These are phyloP conservation scores for Aureobasidium uvarum DNA, from an alignment of 2,329 filamentous ascomycete species.

Conservation along the genomic window DNA sequence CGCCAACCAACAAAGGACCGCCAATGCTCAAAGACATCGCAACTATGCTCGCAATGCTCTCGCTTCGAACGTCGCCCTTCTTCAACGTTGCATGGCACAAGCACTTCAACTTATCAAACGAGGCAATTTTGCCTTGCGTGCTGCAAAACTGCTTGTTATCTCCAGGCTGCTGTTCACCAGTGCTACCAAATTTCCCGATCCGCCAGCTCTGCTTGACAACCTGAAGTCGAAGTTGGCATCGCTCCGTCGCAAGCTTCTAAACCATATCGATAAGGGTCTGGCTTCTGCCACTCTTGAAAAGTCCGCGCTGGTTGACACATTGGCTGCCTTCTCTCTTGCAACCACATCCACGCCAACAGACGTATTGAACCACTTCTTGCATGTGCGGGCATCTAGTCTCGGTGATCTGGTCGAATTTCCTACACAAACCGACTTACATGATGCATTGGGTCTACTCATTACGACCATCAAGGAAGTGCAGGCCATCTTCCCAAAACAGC, in stretches of 20 bases:
- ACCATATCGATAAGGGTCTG: constrained; percentile 59
- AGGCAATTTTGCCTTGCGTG: constrained; percentile 52
- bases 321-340: constrained; percentile 78
- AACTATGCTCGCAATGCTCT: constrained; percentile 38
- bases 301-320: constrained; percentile 62
- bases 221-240: constrained; percentile 63
- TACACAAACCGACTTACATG: constrained; percentile 56
- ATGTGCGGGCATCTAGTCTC: constrained; percentile 68
- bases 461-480: constrained; percentile 76
- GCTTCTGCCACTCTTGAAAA: constrained; percentile 40
- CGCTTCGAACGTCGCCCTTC: constrained; percentile 54
- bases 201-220: constrained; percentile 58
- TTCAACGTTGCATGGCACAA: constrained; percentile 56
- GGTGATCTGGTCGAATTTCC: constrained; percentile 57
- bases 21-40: constrained; percentile 24
- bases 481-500: constrained; percentile 66
- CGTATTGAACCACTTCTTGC: constrained; percentile 73
- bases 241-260: constrained; percentile 63
- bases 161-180: constrained; percentile 73
- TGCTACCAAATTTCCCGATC: constrained; percentile 55
- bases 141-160: constrained; percentile 67
- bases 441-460: constrained; percentile 69
- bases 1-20: constrained; percentile 38
- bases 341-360: constrained; percentile 78
- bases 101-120: constrained; percentile 55